Conservation (phyloP, 306 rosid genomes). For the Quercus wislizeni region DNA sequence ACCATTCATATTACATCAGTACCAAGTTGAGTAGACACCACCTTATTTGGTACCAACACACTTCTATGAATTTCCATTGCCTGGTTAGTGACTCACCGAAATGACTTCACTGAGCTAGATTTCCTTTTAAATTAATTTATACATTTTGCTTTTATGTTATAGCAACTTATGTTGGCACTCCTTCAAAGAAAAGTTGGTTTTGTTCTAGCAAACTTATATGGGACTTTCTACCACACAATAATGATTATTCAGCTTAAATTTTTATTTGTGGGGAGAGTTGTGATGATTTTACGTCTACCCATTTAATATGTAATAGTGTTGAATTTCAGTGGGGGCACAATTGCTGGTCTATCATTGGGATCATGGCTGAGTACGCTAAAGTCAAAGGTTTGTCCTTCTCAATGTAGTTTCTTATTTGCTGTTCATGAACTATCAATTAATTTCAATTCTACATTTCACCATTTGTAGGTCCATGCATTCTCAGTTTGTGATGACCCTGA, state of each 20-base stretch:
- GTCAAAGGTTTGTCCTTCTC: slow-evolving; percentile 66
- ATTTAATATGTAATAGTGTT: slow-evolving; percentile 13
- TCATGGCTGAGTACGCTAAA: slow-evolving; percentile 75
- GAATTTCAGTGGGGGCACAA: slow-evolving; percentile 76
- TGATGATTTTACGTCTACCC: slow-evolving; percentile 13
- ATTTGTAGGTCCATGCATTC: slow-evolving; percentile 73
- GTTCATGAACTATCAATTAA: slow-evolving; percentile 5
- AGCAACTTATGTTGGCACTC: not conserved
- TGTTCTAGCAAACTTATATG: not conserved
- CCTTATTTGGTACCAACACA: not conserved
- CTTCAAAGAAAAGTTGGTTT: not conserved
- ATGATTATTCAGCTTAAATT: not conserved
- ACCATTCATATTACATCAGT: not conserved
- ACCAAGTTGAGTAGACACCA: not conserved
- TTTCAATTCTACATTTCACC: slow-evolving; percentile 25
- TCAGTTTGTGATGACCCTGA: slow-evolving; percentile 87
- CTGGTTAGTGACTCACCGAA: not conserved
- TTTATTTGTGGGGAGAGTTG: not conserved
- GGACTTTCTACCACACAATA: not conserved
- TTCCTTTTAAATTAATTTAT: not conserved
- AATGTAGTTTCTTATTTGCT: slow-evolving; percentile 10
- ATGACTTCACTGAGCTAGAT: not conserved
- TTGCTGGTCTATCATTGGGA: slow-evolving; percentile 86
- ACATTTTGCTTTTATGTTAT: not conserved
- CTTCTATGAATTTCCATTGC: not conserved